Evolutionary conservation across 1,139 yeast species (phyloP).

Genomic region (Hemisphaericaspora subhashii): DNA sequence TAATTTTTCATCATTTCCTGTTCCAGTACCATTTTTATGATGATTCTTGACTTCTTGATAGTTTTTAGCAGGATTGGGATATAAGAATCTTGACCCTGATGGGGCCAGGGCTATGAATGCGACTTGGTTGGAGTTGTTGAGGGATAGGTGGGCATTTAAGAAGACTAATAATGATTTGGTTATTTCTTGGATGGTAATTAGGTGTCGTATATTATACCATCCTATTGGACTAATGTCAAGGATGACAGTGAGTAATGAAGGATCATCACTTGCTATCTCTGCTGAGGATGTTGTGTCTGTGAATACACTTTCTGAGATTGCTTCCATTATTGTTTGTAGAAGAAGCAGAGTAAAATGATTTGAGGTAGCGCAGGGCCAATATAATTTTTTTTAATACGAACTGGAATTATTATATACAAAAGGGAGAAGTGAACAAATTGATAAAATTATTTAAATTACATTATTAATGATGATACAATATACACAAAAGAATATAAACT

Average conservation of each 20-base stretch:
- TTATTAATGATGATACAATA: conserved; percentile 2
- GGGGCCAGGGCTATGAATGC: conserved; percentile 81
- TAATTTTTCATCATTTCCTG: too few relatives aligned
- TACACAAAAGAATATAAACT: conserved; percentile 2
- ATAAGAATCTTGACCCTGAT: conserved; percentile 66
- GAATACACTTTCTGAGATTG: conserved; percentile 68
- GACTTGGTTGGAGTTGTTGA: conserved; percentile 82
- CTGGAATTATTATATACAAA: too few relatives aligned
- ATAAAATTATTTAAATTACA: conserved; percentile 1
- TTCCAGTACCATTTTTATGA: conserved; percentile 6
- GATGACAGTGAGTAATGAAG: conserved; percentile 77
- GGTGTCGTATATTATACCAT: conserved; percentile 60
- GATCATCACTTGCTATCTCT: conserved; percentile 53
- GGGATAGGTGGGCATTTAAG: conserved; percentile 82
- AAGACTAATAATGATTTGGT: conserved; percentile 65
- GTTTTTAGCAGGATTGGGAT: conserved; percentile 51
- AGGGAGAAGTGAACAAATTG: neutral
- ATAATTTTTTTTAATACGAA: too few relatives aligned
- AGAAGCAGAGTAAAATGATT: neutral
- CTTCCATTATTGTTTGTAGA: conserved; percentile 54
- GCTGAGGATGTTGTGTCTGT: conserved; percentile 41
- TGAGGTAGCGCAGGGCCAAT: neutral
- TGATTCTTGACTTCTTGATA: conserved; percentile 20
- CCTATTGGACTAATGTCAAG: conserved; percentile 77
- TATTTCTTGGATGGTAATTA: conserved; percentile 52